Evolutionary conservation across 805 yeast species (phyloP).

Genomic region (Kluyveromyces aestuarii): DNA sequence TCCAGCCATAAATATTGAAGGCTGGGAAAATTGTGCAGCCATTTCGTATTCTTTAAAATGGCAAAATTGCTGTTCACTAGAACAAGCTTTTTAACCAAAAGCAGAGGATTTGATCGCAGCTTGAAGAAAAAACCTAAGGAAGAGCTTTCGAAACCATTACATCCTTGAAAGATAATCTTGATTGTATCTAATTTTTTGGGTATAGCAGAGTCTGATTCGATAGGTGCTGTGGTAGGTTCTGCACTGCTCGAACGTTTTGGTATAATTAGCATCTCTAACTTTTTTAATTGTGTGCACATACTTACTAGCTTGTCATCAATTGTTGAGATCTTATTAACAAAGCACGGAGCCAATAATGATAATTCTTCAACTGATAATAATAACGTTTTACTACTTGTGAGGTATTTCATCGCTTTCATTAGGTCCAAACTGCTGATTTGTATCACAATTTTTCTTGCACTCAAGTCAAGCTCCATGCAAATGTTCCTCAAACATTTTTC

Average conservation of each 20-base stretch:
- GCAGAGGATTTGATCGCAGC: not conserved
- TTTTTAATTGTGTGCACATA: not conserved
- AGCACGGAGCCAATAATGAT: conserved; percentile 3
- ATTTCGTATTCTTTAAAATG: conserved; percentile 5
- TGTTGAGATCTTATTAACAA: not conserved
- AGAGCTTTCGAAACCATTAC: not conserved
- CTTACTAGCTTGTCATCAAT: conserved; percentile 1
- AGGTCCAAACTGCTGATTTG: conserved; percentile 1
- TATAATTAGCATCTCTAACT: conserved; percentile 4
- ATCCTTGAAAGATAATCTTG: not conserved
- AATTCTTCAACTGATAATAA: conserved; percentile 1
- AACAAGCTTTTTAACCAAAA: not conserved
- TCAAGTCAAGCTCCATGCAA: conserved; percentile 7
- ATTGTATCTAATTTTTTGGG: not conserved
- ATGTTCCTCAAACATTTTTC: conserved; percentile 10
- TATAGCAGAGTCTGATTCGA: not conserved
- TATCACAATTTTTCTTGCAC: conserved; percentile 9
- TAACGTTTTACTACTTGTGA: not conserved
- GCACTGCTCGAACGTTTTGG: not conserved
- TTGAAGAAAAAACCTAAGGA: not conserved
- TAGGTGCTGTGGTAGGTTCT: not conserved
- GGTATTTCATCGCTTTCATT: not conserved
- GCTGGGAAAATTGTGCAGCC: conserved; percentile 16
- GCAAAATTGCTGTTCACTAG: not conserved
- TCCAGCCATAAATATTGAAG: conserved; percentile 25